Base-by-base conservation (phyloP, 2,329 filamentous ascomycete species). In the Colletotrichum navitas region DNA sequence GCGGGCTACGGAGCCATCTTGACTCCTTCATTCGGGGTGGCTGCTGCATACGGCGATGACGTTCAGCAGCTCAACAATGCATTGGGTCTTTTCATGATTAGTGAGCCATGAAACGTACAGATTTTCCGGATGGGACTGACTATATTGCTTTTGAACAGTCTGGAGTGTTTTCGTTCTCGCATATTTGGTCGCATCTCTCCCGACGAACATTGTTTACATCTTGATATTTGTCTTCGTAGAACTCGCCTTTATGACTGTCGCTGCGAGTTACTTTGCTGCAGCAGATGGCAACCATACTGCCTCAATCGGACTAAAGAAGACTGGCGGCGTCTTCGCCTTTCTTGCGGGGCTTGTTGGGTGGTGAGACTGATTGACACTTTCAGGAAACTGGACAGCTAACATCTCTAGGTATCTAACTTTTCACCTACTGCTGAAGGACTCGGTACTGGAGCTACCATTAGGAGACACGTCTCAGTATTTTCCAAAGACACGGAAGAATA, bases 381-480 rank as follows among this genome's bases (percentile, higher is more conserved):
- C 4, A 34, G n/a, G 8, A 10, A 11, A 39, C 1, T 6, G 29
- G 16, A 29, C 3, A n/a, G 14, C 56, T 43, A 18, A 43, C 18
- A 54, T 39, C 5, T 32, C 5, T 14, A 77, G 77, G 77, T 77
- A 78, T 26, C 58, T 78, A 2, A 77, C 75, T 0, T 75, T 78
- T 21, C 74, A 76, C 24, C 61, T 77, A 26, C 24, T 78, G 7
- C 65, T 78, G 18, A 76, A 76, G 32, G 77, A 78, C 29, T 74
- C 76, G 1, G 34, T 76, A 8, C 26, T 75, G 4, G 75, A 78
- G 43, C 49, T 78, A 1, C 76, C 76, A 0, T 73, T 78, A 0
- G 77, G 76, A 10, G 74, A 78, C 16, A 77, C 76, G 0, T 75
- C 76, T 14, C 58, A 74, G 5, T 78, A 76, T 29, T 77, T 78